A percentile compares a stretch with the other conserved stretches of the same genome.
Evolutionary conservation across 1,284 basidiomycete species (phyloP).

Genomic region (Leccinum griseonigrum): DNA sequence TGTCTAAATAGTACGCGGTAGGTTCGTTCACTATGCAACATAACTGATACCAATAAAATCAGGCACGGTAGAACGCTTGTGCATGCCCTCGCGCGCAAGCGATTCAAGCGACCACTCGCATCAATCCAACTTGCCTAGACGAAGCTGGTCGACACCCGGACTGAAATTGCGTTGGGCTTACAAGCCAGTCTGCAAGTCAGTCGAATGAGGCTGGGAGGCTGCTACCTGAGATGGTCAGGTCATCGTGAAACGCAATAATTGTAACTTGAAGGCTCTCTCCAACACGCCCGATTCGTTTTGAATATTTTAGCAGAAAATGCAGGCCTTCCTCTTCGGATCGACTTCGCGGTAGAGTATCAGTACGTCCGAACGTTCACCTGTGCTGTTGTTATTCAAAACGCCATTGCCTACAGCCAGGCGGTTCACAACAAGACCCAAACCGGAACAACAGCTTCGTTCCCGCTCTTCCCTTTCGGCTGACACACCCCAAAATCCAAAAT

Average conservation of each 20-base stretch:
- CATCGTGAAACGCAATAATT: conserved; percentile 95
- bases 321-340: no score
- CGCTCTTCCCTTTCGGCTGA: no score
- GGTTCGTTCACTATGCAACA: conserved; percentile 6
- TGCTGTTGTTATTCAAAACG: no score
- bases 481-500: no score
- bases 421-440: no score
- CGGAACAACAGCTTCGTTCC: no score
- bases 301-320: conserved; percentile 93
- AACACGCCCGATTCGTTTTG: conserved; percentile 75
- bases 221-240: conserved; percentile 90
- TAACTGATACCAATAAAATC: not conserved
- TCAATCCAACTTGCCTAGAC: conserved; percentile 96
- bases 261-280: conserved; percentile 78
- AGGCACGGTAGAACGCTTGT: conserved; percentile 78
- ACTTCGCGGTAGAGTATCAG: no score
- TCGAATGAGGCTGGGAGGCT: conserved; percentile 75
- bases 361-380: no score
- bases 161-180: conserved; percentile 82
- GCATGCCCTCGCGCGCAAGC: conserved; percentile 87
- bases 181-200: conserved; percentile 84
- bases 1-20: conserved; percentile 88
- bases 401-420: no score
- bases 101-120: conserved; percentile 88
- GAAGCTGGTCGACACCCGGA: conserved; percentile 93